Evolutionary conservation across 176 grass and related monocot genomes (phyloP).

Genomic region (Hordeum marinum): DNA sequence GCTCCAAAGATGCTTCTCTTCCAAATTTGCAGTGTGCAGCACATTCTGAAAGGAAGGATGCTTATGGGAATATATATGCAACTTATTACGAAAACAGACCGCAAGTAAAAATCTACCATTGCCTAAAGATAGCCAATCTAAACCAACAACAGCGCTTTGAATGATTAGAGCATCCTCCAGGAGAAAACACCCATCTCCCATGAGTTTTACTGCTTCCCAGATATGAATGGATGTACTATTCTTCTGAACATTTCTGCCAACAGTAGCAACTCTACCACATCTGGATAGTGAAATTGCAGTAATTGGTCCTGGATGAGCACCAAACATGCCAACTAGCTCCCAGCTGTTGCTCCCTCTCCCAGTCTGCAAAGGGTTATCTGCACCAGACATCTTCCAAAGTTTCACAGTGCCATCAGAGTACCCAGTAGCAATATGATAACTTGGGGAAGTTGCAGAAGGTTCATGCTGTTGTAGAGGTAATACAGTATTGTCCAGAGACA

Average conservation of each 20-base stretch:
- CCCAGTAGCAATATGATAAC: conserved; percentile 85
- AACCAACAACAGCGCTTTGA: conserved; percentile 56
- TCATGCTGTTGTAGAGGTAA: conserved; percentile 49
- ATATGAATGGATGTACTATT: conserved; percentile 55
- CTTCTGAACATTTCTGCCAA: conserved; percentile 39
- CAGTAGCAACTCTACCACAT: conserved; percentile 75
- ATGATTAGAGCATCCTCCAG: conserved; percentile 65
- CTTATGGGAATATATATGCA: conserved; percentile 74
- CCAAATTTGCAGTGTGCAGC: conserved; percentile 40
- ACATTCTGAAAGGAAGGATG: conserved; percentile 46
- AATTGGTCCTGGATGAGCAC: conserved; percentile 56
- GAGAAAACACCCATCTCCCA: conserved; percentile 59
- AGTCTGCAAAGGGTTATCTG: conserved; percentile 31
- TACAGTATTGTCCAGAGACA: conserved; percentile 35
- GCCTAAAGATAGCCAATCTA: conserved; percentile 75
- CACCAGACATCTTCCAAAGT: conserved; percentile 65
- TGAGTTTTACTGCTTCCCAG: conserved; percentile 70
- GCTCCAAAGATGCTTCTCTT: conserved; percentile 62
- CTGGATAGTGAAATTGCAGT: conserved; percentile 53
- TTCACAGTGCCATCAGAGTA: conserved; percentile 68
- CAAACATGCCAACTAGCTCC: conserved; percentile 70
- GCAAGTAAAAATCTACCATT: conserved; percentile 79
- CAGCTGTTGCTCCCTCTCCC: conserved; percentile 46
- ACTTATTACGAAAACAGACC: conserved; percentile 62
- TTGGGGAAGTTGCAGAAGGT: conserved; percentile 28